Evolutionary conservation across 306 rosid genomes (phyloP).

Genomic region (Echinosophora koreensis): DNA sequence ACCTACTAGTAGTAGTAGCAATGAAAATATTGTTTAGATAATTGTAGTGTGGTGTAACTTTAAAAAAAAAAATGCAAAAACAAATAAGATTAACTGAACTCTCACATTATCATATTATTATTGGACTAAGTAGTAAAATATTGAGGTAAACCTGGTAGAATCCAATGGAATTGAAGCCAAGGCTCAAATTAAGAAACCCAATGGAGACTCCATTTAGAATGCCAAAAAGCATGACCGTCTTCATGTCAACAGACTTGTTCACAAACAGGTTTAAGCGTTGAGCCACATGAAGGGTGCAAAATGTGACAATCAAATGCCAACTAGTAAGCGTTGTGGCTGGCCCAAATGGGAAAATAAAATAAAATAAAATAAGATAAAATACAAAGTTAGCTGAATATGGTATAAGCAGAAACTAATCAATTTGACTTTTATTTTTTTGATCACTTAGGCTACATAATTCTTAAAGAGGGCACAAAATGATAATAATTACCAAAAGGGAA

Average conservation of each 20-base stretch:
- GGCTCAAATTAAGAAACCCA: constrained; percentile 94
- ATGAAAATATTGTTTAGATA: background rate
- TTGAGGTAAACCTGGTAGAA: constrained; percentile 84
- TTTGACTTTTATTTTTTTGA: background rate
- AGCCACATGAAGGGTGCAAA: constrained; percentile 91
- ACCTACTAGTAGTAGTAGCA: background rate
- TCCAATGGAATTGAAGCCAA: constrained; percentile 96
- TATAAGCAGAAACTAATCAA: background rate
- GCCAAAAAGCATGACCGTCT: constrained; percentile 89
- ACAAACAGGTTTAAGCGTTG: constrained; percentile 83
- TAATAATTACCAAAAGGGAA: constrained; percentile 82
- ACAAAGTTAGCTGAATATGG: background rate
- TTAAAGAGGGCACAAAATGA: background rate
- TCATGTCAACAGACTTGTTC: constrained; percentile 76
- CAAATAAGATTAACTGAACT: too few relatives aligned
- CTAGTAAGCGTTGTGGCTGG: constrained; percentile 97
- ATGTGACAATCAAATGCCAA: constrained; percentile 98
- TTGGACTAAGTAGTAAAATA: background rate
- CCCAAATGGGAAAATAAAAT: background rate
- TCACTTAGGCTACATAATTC: background rate
- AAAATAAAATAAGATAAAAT: background rate
- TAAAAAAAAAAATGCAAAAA: too few relatives aligned
- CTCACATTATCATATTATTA: background rate
- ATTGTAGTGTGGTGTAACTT: too few relatives aligned
- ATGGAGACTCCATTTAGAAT: constrained; percentile 90